These are phyloP conservation scores for Lentithecium fluviatile DNA, from an alignment of 495 filamentous ascomycete species.

Conservation along the genomic window DNA sequence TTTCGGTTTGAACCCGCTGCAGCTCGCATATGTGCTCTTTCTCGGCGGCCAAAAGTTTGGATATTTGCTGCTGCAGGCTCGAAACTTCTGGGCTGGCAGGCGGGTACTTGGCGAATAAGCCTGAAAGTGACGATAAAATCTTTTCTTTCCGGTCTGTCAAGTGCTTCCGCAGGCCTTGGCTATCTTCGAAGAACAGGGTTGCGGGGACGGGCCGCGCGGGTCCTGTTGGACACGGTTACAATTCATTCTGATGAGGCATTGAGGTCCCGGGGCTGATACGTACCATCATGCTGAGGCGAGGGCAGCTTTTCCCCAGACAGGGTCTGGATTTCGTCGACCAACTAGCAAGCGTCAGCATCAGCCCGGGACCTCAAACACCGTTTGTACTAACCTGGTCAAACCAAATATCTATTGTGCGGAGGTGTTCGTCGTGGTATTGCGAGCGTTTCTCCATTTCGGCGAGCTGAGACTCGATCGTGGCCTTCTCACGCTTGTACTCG, in stretches of 20 bases:
- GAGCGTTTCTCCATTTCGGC: slow-evolving; percentile 73
- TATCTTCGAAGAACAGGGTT: slow-evolving; percentile 62
- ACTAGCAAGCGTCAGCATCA: slow-evolving; percentile 48
- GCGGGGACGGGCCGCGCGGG: slow-evolving; percentile 53
- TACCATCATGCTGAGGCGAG: slow-evolving; percentile 39
- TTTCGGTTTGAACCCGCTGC: slow-evolving; percentile 72
- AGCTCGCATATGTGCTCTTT: slow-evolving; percentile 76
- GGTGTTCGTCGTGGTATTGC: slow-evolving; percentile 82
- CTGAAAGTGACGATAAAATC: slow-evolving; percentile 61
- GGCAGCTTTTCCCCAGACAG: slow-evolving; percentile 53
- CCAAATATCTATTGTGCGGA: slow-evolving; percentile 87
- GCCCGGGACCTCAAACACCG: background rate
- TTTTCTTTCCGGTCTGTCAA: slow-evolving; percentile 60
- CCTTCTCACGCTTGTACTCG: slow-evolving; percentile 90
- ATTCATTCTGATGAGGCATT: slow-evolving; percentile 42
- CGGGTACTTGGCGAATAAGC: slow-evolving; percentile 50
- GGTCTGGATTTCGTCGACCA: slow-evolving; percentile 82
- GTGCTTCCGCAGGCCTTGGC: slow-evolving; percentile 74
- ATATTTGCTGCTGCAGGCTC: slow-evolving; percentile 70
- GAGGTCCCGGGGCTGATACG: background rate
- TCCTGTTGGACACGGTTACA: slow-evolving; percentile 36
- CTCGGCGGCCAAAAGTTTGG: slow-evolving; percentile 71
- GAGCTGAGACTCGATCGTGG: slow-evolving; percentile 69
- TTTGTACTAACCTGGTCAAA: slow-evolving; percentile 71
- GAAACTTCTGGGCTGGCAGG: slow-evolving; percentile 60